Base-by-base conservation (phyloP, 2,329 filamentous ascomycete genomes). In the Microcyclosporella mali region DNA sequence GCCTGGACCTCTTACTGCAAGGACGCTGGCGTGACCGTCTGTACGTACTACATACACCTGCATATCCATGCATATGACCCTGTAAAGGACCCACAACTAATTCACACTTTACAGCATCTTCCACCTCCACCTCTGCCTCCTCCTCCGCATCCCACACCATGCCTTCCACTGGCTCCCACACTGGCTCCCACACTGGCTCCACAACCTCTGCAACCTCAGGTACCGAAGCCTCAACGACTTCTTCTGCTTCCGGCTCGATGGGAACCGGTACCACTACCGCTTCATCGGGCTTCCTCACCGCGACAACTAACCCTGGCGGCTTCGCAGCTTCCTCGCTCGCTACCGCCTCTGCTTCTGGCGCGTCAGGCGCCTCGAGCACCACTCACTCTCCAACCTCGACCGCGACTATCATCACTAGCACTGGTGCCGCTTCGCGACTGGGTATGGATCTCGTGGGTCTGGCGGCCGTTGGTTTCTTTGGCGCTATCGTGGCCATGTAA, bases 1-100 rank as follows among this genome's bases (percentile, higher is more conserved):
- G 59, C 53, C 30, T 64, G 62, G 48, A 47, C 53, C 25, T 47
- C 50, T 31, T 49, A 56, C 28, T 66, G 63, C 56, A 56, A 57
- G 28, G 48, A 50, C 28, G 60, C 56, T 21, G 61, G 60, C 38
- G 50, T 59, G 15, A 51, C 51, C 11, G 51, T 64, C 45, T 47
- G 60, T 63, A 51, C 19, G 56, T 49, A 12, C 12, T 11, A 27
- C 36, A 6, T 14, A n/a, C 33, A 9, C 15, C 21, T 9, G 9
- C 21, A 25, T 9, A 25, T 25, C 6, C 21, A 9, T 25, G 9
- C 4, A 25, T 25, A 4, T 9, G 21, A 25, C 21, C 21, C 9
- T 25, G 6, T 25, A 25, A 9, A 25, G 9, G 21, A 25, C 21
- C 21, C 21, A 25, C 21, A 25, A 25, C 21, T 25, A 9, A 27